These are phyloP conservation scores for Penicillium rolfsii DNA, from an alignment of 2,329 filamentous ascomycete species.

Conservation along the genomic window DNA sequence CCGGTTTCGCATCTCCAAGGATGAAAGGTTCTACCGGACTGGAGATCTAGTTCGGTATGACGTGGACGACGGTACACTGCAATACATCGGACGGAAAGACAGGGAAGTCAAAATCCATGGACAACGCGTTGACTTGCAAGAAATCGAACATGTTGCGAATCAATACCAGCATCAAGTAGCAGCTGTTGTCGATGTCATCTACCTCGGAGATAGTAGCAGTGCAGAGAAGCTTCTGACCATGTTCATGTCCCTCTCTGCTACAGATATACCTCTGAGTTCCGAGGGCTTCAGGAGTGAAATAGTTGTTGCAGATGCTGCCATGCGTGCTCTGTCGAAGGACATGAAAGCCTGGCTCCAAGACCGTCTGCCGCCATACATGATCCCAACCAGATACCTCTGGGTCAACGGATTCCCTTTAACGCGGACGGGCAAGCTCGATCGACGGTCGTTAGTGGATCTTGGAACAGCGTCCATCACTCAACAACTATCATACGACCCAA, in stretches of 20 bases:
- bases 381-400: slow-evolving; percentile 7
- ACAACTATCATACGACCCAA: background rate
- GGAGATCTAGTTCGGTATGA: slow-evolving; percentile 16
- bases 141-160: slow-evolving; percentile 10
- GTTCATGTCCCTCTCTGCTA: background rate
- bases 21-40: slow-evolving; percentile 10
- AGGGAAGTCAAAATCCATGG: slow-evolving; percentile 13
- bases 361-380: slow-evolving; percentile 10
- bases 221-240: background rate
- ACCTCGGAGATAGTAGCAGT: background rate
- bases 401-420: slow-evolving; percentile 8
- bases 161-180: slow-evolving; percentile 3
- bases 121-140: slow-evolving; percentile 11
- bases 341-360: slow-evolving; percentile 7
- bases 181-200: background rate
- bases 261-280: background rate
- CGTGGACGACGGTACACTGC: slow-evolving; percentile 1
- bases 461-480: background rate
- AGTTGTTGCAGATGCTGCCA: background rate
- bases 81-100: slow-evolving; percentile 13
- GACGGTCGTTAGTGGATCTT: slow-evolving; percentile 6
- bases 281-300: background rate
- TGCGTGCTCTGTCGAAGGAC: background rate
- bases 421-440: slow-evolving; percentile 12
- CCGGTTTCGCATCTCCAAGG: background rate